Evolutionary conservation across 192 early-diverging fungal species (phyloP), one percentile per base, ranked within the genome.

Genomic region (Coemansia sp.): DNA sequence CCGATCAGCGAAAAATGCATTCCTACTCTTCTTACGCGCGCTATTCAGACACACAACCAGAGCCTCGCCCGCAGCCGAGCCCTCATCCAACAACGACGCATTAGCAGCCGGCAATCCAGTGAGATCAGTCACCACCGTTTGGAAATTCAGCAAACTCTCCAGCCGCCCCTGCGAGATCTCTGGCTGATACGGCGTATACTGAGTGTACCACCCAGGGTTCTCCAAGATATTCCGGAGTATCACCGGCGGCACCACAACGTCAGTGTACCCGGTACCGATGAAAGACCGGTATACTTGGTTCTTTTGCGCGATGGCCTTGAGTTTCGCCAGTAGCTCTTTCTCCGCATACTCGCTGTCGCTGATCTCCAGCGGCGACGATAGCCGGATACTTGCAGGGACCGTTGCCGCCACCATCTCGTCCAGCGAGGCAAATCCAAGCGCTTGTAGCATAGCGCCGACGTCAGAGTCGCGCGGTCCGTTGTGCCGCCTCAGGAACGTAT

Each of bases 191-290:
- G 97, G 97, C 41, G 96, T 98, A 84, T 99, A 99, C 90, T 95
- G 94, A 65, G 95, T 98, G 87, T 99, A 99, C 98, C 98, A 99
- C 32, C 93, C 95, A 32, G 98, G 98, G 80, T 97, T 98, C 80
- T 99, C 98, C 84, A 99, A 82, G 61, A 99, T 87, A 76, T 99
- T 99, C 72, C 98, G 89, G 67, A 98, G 79, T 70, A 99, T 96
- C 25, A 99, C 96, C 21, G 92, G 89, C 32, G 98, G 98, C 21
- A 94, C 93, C 48, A 95, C 88, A 19, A 92, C 90, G 66, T 90
- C 88, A 15, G 92, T 91, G 85, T 99, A 99, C 15, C 98, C 98
- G 84, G 95, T 93, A 46, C 98, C 98, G 59, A 99, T 94, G 77
- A 94, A 99, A 36, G 93, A 91, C 53, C 89, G 88, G 86, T 90